Conservation (phyloP, 129 eudicot species). For the Escallonia herrerae region DNA sequence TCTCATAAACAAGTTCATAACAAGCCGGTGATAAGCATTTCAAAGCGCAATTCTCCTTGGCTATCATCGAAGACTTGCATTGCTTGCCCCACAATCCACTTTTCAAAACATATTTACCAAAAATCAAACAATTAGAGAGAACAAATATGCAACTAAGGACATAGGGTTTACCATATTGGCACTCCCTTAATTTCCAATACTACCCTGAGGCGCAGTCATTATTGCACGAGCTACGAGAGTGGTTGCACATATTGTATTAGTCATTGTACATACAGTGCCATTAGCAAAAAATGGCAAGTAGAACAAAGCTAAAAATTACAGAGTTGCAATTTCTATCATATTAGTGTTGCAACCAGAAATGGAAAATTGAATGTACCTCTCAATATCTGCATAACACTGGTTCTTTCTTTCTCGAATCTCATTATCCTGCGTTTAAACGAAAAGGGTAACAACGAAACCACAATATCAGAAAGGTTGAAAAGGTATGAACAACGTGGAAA, state of each 20-base stretch:
- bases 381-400: conserved; percentile 64
- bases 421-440: conserved; percentile 34
- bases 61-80: conserved; percentile 70
- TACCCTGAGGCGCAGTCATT: too few relatives aligned
- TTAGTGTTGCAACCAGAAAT: background rate
- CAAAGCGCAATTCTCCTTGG: conserved; percentile 87
- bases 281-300: background rate
- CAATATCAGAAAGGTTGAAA: background rate
- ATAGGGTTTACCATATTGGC: background rate
- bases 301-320: background rate
- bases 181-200: too few relatives aligned
- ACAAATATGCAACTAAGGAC: background rate
- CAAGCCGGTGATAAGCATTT: conserved; percentile 77
- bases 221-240: too few relatives aligned
- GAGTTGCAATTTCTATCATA: background rate
- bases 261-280: too few relatives aligned
- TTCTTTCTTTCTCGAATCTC: conserved; percentile 58
- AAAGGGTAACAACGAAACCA: background rate
- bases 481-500: background rate
- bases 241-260: too few relatives aligned
- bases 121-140: background rate
- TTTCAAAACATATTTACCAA: conserved; percentile 1
- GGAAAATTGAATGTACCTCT: conserved; percentile 35
- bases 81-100: conserved; percentile 93
- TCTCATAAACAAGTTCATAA: conserved; percentile 76